Evolutionary conservation across 225 moss, liverwort and hornwort species (phyloP), one percentile per base, ranked within the genome.

Genomic region (Asterella californica): DNA sequence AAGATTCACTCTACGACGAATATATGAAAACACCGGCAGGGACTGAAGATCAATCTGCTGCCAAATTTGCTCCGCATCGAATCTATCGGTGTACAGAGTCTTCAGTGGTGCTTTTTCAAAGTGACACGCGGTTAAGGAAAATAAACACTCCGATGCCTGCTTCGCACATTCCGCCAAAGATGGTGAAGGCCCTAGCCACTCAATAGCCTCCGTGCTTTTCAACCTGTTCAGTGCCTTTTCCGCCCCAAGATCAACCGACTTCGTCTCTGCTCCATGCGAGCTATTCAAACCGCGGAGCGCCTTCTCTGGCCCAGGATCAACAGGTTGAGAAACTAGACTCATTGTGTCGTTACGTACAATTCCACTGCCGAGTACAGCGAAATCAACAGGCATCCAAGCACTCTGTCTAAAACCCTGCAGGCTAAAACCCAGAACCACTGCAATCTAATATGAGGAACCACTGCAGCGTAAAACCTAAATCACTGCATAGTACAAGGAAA

Each of bases 11-110:
- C 89, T 90, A 25, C 84, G 86, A 63, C 86, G 91, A 21, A 99
- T 86, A 77, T 82, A 85, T 5, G 84, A 70, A 63, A 95, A 78
- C 0, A 90, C 70, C n/a, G 93, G 90, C 45, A 86, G 83, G 27
- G 93, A 92, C 81, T 93, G 99, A 47, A 99, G 76, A 73, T 99
- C 99, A 65, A 99, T 99, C 84, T 99, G 99, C 80, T 99, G 95
- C 97, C 97, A 99, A 78, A 99, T 95, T 82, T 99, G 99, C 81
- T 99, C 99, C 7, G 88, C 46, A 63, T 99, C 99, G 55, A 99
- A 99, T 80, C 90, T 82, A 74, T 90, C 82, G 7, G 97, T 99
- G 76, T 91, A 83, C 55, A 99, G 72, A 36, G 86, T 89, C 24
- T 86, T 86, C 9, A 93, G 83, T 8, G 91, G 89, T 22, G 90